Base-by-base conservation (phyloP, 2,329 filamentous ascomycete genomes). In the Aspergillus sp. region DNA sequence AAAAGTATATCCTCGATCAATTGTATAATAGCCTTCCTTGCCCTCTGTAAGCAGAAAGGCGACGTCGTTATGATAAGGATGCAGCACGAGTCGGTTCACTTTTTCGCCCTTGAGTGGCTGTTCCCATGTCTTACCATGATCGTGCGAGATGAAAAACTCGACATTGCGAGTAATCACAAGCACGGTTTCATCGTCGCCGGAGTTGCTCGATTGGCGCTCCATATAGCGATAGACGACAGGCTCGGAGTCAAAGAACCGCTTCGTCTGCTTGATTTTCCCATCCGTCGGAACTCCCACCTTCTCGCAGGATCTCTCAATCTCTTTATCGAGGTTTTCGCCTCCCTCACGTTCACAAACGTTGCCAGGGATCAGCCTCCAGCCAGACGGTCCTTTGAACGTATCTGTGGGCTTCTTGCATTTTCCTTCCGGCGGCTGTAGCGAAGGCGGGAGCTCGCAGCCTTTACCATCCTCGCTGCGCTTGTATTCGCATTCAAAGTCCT, bases 401-500 rank as follows among this genome's bases (percentile, higher is more conserved):
- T 87, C 87, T 8, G 86, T 82, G 3, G 82, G 77, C 40, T 84
- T 81, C 65, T 88, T 83, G 72, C 94, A 99, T 24, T 82, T 81
- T 7, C 84, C 89, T 44, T 88, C 81, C 0, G 92, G 91, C 2
- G 84, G 76, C 2, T 78, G 69, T 41, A 95, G 70, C 3, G 82
- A 76, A 0, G 83, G 85, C 22, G 79, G 82, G 7, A 82, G 80
- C 20, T 84, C 78, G 67, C 94, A 97, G 56, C 86, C 80, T 46
- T 82, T 82, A 48, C 82, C 79, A 56, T 93, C 84, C 3, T 82
- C 77, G 33, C 79, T 79, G 61, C 83, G 82, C 53, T 95, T 95
- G 78, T 89, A 96, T 67, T 97, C 93, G 69, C 94, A 99, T 73
- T 99, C 94, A 68, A 95, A 99, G 70, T 99, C 95, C 32, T 79